Conservation (phyloP, 225 moss, liverwort and hornwort species). For the Rhytidiadelphus loreus region DNA sequence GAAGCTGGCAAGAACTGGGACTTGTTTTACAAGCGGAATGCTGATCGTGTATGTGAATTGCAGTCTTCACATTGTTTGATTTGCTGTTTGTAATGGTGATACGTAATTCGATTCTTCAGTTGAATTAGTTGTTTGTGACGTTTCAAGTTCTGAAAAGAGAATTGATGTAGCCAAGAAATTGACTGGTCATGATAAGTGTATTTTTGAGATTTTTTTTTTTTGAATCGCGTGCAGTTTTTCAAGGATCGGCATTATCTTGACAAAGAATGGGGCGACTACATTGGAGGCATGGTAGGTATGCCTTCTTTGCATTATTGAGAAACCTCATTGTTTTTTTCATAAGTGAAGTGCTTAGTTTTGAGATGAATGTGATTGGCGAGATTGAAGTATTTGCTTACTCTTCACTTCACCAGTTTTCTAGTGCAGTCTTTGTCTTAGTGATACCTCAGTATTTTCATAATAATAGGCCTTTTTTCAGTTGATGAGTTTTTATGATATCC, state of each 20-base stretch:
- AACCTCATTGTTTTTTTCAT: neutral
- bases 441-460: neutral
- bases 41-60: conserved; percentile 55
- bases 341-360: neutral
- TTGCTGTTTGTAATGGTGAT: neutral
- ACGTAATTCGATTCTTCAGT: neutral
- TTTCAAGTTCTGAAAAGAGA: neutral
- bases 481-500: neutral
- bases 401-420: neutral
- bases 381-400: neutral
- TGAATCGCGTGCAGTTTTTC: conserved; percentile 70
- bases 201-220: neutral
- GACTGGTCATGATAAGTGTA: neutral
- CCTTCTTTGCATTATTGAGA: neutral
- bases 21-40: conserved; percentile 93
- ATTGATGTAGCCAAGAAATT: neutral
- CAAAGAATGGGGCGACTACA: conserved; percentile 96
- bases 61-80: neutral
- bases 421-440: neutral
- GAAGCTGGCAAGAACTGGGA: conserved; percentile 92
- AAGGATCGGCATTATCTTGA: conserved; percentile 99
- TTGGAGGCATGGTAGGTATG: conserved; percentile 64
- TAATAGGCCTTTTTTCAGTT: neutral
- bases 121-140: neutral
- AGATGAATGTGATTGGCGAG: neutral